Evolutionary conservation across 1,139 yeast species (phyloP).

Genomic region (Lodderomyces pseudojiufengensis): DNA sequence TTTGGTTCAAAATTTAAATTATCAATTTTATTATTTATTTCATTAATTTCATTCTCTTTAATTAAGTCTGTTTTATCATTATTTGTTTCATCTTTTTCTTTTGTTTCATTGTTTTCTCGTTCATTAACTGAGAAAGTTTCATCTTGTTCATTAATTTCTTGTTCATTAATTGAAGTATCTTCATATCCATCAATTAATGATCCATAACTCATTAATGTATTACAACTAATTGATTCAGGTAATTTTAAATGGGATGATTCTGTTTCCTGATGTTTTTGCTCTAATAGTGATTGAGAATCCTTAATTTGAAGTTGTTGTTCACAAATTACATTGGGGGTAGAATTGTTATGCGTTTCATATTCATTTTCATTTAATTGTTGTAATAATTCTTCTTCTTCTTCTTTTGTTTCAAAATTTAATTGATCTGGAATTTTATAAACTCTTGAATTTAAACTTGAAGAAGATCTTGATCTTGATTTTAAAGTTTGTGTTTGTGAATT

Average conservation of each 20-base stretch:
- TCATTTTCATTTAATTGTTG: too few species aligned
- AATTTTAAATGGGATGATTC: constrained; percentile 1
- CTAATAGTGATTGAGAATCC: neutral
- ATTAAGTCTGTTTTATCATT: constrained; percentile 1
- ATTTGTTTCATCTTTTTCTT: too few species aligned
- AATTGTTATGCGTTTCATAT: too few species aligned
- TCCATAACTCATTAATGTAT: constrained; percentile 19
- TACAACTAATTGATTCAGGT: constrained; percentile 14
- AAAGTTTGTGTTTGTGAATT: constrained; percentile 1
- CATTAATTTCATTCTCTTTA: neutral
- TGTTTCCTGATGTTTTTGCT: constrained; percentile 1
- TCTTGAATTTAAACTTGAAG: constrained; percentile 3
- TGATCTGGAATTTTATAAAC: constrained; percentile 7
- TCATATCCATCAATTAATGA: constrained; percentile 26
- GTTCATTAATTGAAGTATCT: constrained; percentile 1
- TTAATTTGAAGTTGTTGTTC: neutral
- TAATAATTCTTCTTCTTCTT: too few species aligned
- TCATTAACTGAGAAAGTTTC: neutral
- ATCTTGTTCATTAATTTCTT: neutral
- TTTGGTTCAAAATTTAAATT: too few species aligned
- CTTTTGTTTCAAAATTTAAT: neutral
- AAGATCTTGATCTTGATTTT: neutral
- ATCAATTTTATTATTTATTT: neutral
- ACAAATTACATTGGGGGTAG: too few species aligned
- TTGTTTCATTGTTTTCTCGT: neutral